Percentiles rank a stretch among this genome's conserved stretches.
Evolutionary conservation across 1,139 yeast genomes (phyloP).

Genomic region (Saccharomycopsis crataegensis): DNA sequence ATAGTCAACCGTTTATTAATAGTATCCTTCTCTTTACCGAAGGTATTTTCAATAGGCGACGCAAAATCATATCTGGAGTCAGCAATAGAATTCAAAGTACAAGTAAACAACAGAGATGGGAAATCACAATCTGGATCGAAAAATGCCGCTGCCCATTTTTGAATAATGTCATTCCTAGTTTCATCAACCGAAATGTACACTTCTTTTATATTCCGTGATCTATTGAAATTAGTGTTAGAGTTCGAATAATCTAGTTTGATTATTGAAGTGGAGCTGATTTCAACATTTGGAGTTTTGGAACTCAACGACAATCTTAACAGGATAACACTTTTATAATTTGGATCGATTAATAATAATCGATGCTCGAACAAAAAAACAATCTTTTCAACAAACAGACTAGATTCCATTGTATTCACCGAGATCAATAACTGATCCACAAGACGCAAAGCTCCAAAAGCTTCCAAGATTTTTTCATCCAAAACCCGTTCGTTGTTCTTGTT

Average conservation of each 20-base stretch:
- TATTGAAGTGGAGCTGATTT: slow-evolving; percentile 14
- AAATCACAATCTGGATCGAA: slow-evolving; percentile 17
- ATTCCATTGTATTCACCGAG: slow-evolving; percentile 7
- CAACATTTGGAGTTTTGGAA: slow-evolving; percentile 13
- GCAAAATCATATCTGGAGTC: not conserved
- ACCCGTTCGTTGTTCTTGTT: slow-evolving; percentile 1
- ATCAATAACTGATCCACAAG: slow-evolving; percentile 14
- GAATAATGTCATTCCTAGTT: slow-evolving; percentile 15
- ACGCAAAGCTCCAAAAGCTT: slow-evolving; percentile 15
- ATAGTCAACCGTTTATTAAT: not conserved
- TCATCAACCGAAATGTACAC: slow-evolving; percentile 13
- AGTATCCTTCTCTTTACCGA: not conserved
- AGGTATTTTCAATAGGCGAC: not conserved
- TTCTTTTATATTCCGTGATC: slow-evolving; percentile 6
- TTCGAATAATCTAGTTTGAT: slow-evolving; percentile 15
- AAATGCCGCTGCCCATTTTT: slow-evolving; percentile 20
- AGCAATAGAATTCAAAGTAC: slow-evolving; percentile 2
- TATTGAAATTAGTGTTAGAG: not conserved
- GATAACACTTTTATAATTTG: slow-evolving; percentile 6
- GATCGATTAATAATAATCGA: slow-evolving; percentile 10
- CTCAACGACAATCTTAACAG: slow-evolving; percentile 6
- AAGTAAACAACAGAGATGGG: slow-evolving; percentile 15
- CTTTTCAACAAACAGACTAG: slow-evolving; percentile 3
- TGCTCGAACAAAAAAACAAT: slow-evolving; percentile 12
- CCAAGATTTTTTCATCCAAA: slow-evolving; percentile 4